These are phyloP conservation scores for Aphanomyces invadans DNA, from an alignment of 352 stramenopile genomes.

Conservation along the genomic window DNA sequence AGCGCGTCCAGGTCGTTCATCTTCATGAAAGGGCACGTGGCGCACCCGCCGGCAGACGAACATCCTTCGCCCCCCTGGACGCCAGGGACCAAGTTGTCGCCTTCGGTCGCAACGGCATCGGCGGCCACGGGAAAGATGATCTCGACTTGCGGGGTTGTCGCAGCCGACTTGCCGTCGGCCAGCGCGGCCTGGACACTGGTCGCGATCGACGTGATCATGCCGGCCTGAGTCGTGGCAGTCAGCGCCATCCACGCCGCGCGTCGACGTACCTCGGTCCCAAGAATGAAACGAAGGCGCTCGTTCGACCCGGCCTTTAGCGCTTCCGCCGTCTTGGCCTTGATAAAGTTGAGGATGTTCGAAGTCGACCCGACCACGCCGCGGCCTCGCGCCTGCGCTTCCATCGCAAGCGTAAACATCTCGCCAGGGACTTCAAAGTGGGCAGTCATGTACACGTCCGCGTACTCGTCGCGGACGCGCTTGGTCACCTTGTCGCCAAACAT, in stretches of 20 bases:
- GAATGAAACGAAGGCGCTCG: conserved; percentile 89
- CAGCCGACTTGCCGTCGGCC: conserved; percentile 32
- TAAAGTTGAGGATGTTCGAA: conserved; percentile 97
- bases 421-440: conserved; percentile 97
- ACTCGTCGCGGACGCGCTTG: conserved; percentile 85
- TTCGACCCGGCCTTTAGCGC: conserved; percentile 51
- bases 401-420: conserved; percentile 98
- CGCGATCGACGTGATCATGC: conserved; percentile 98
- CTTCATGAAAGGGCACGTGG: conserved; percentile 98
- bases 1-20: conserved; percentile 98
- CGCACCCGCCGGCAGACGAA: conserved; percentile 93
- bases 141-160: conserved; percentile 80
- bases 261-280: conserved; percentile 83
- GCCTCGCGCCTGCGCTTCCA: conserved; percentile 85
- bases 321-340: conserved; percentile 90
- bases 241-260: not conserved
- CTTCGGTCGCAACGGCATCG: conserved; percentile 81
- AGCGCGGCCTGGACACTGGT: conserved; percentile 85
- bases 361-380: conserved; percentile 93
- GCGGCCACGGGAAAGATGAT: conserved; percentile 96
- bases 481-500: conserved; percentile 96
- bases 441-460: conserved; percentile 91
- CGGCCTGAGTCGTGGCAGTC: conserved; percentile 39
- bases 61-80: conserved; percentile 92
- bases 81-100: conserved; percentile 80